A percentile compares a stretch with the other conserved stretches of the same genome.
Evolutionary conservation across 768 basidiomycete species (phyloP).

Genomic region (Russula sp.): DNA sequence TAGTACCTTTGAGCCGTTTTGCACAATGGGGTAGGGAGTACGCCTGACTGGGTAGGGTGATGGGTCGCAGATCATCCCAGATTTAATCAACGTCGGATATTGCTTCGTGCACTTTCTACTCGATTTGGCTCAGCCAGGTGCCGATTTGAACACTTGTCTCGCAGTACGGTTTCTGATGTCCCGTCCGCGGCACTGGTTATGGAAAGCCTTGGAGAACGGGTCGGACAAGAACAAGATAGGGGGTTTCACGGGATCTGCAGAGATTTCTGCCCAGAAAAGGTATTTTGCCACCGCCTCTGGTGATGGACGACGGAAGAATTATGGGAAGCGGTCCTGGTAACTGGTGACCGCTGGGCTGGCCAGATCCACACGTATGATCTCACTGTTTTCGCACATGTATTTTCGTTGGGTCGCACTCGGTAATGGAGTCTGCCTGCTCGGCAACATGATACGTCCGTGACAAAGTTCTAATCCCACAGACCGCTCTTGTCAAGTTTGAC

Average conservation of each 20-base stretch:
- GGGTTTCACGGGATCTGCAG: slow-evolving; percentile 19
- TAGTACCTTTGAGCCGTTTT: background rate
- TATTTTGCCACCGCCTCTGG: slow-evolving; percentile 1
- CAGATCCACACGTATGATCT: slow-evolving; percentile 1
- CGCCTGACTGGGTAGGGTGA: background rate
- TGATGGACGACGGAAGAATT: background rate
- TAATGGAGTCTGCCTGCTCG: slow-evolving; percentile 7
- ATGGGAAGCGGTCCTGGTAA: background rate
- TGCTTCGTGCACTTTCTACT: slow-evolving; percentile 9
- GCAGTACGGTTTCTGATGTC: background rate
- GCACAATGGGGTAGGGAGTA: background rate
- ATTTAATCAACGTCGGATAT: slow-evolving; percentile 19
- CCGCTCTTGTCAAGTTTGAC: slow-evolving; percentile 39
- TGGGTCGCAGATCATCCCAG: slow-evolving; percentile 14
- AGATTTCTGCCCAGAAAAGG: slow-evolving; percentile 5
- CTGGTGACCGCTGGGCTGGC: slow-evolving; percentile 1
- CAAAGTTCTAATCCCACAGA: slow-evolving; percentile 44
- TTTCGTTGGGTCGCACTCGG: background rate
- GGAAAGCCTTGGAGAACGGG: slow-evolving; percentile 3
- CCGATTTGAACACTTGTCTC: slow-evolving; percentile 6
- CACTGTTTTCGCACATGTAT: slow-evolving; percentile 5
- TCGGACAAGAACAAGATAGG: background rate
- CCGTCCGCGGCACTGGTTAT: slow-evolving; percentile 11
- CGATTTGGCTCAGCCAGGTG: slow-evolving; percentile 10
- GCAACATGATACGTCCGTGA: slow-evolving; percentile 16